Conservation (phyloP, 768 basidiomycete species). For the Suillus subalutaceus region DNA sequence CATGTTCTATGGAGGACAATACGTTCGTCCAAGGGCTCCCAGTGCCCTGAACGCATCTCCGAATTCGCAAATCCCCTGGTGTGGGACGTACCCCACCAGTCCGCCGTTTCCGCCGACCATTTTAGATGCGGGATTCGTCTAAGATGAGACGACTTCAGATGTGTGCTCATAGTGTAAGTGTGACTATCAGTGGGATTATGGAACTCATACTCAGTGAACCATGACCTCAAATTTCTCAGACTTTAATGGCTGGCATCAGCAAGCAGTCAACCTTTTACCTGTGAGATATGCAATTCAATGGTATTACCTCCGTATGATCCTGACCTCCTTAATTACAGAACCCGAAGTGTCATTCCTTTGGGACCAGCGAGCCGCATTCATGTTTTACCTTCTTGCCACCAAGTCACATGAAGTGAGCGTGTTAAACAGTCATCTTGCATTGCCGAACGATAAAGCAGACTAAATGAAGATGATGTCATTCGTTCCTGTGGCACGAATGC, state of each 20-base stretch:
- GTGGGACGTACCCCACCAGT: no score
- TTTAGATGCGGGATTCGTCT: no score
- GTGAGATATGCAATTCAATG: not conserved
- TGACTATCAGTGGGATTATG: no score
- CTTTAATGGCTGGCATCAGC: not conserved
- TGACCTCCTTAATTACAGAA: not conserved
- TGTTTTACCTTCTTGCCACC: not conserved
- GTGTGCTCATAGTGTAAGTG: no score
- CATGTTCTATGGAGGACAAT: not conserved
- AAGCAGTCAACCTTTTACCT: not conserved
- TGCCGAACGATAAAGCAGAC: not conserved
- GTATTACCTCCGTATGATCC: not conserved
- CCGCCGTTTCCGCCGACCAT: no score
- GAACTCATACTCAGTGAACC: no score
- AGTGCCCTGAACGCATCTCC: not conserved
- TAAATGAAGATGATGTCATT: not conserved
- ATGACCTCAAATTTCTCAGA: not conserved
- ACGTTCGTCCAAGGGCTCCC: not conserved
- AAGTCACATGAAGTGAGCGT: not conserved
- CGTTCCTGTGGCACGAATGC: not conserved
- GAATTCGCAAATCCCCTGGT: not conserved
- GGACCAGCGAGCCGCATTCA: not conserved
- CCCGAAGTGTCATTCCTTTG: not conserved
- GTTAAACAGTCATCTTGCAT: not conserved
- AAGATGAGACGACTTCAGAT: no score